A percentile compares a stretch with the other conserved stretches of the same genome.
phyloP scores from a whole-genome alignment of 1,284 basidiomycete species.

The Ceratobasidium sp. region DNA sequence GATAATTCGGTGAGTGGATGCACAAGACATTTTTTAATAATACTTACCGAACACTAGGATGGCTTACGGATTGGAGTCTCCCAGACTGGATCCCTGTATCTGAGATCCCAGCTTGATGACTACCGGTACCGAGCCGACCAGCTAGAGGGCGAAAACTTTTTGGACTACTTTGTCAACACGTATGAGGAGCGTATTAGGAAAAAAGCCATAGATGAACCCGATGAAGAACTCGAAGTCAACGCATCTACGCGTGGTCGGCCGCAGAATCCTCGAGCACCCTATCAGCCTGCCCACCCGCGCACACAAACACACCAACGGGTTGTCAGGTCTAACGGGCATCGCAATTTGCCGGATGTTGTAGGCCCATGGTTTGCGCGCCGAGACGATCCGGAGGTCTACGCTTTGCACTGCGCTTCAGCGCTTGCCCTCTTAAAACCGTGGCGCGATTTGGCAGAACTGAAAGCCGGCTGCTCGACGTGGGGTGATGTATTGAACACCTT shows the following conservation, averaged over 20 bases:
- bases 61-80: neutral
- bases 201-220: too few relatives aligned
- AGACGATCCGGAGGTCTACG: neutral
- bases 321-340: neutral
- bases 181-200: slow-evolving; percentile 4
- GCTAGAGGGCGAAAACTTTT: neutral
- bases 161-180: slow-evolving; percentile 1
- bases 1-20: neutral
- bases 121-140: neutral
- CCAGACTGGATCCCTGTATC: neutral
- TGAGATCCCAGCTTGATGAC: slow-evolving; percentile 11
- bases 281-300: neutral
- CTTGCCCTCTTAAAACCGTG: slow-evolving; percentile 37
- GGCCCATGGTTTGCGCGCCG: slow-evolving; percentile 5
- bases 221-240: too few relatives aligned
- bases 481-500: slow-evolving; percentile 3
- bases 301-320: neutral
- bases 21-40: too few relatives aligned
- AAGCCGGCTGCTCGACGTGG: neutral
- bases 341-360: slow-evolving; percentile 17
- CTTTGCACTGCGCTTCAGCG: neutral
- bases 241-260: neutral
- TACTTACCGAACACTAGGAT: too few relatives aligned
- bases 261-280: neutral
- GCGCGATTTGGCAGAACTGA: slow-evolving; percentile 12